Conservation (phyloP, 2,329 filamentous ascomycete species). For the Clonostachys rhizophaga region DNA sequence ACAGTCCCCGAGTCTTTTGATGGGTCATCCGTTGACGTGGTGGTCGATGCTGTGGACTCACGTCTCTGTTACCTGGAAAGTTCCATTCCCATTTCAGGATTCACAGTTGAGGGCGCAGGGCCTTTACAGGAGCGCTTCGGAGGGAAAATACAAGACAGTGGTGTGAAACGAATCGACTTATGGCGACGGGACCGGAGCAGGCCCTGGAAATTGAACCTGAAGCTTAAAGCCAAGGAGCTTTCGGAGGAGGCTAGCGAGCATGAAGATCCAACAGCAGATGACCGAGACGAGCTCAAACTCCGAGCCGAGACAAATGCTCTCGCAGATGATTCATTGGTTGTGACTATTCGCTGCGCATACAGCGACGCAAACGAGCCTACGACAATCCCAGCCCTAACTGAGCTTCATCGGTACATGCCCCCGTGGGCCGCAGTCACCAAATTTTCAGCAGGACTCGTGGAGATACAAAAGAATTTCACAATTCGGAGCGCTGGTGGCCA, state of each 20-base stretch:
- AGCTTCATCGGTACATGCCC: slow-evolving; percentile 71
- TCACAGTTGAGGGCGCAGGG: slow-evolving; percentile 58
- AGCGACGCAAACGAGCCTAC: slow-evolving; percentile 73
- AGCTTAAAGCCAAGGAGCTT: slow-evolving; percentile 1
- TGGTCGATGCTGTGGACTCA: slow-evolving; percentile 69
- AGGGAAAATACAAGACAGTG: slow-evolving; percentile 55
- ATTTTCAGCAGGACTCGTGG: slow-evolving; percentile 71
- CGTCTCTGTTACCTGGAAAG: slow-evolving; percentile 74
- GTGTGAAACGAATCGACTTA: slow-evolving; percentile 65
- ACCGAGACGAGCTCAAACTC: slow-evolving; percentile 39
- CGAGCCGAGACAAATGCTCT: slow-evolving; percentile 46
- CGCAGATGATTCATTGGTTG: slow-evolving; percentile 37
- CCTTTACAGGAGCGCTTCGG: slow-evolving; percentile 57
- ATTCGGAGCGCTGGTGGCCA: slow-evolving; percentile 14
- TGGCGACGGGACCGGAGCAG: slow-evolving; percentile 80
- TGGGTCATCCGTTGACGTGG: slow-evolving; percentile 52
- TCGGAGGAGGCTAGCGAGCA: not conserved
- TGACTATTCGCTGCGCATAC: slow-evolving; percentile 76
- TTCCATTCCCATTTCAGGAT: slow-evolving; percentile 58
- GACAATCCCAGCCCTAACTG: slow-evolving; percentile 78
- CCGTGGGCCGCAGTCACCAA: slow-evolving; percentile 78
- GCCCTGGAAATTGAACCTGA: slow-evolving; percentile 60
- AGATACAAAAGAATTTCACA: slow-evolving; percentile 68
- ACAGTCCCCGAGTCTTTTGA: slow-evolving; percentile 23
- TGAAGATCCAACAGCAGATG: not conserved